Conservation (phyloP, 768 basidiomycete species). For the Termitomyces sp. region DNA sequence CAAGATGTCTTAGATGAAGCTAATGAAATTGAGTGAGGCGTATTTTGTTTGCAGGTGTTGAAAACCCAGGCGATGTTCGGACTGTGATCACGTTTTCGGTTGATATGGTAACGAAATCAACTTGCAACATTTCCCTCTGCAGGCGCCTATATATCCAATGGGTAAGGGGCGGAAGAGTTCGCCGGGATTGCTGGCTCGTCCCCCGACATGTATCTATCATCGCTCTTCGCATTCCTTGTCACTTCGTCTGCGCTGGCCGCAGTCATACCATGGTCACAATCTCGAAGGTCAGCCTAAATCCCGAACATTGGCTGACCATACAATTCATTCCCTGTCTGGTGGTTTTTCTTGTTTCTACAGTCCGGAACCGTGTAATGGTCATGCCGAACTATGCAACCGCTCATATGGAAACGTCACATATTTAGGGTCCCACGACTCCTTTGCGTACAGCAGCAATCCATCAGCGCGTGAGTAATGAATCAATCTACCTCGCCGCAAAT, state of each 20-base stretch:
- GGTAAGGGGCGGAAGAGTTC: neutral
- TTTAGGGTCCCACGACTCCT: slow-evolving; percentile 9
- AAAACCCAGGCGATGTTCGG: no score
- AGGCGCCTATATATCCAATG: neutral
- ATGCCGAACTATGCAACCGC: slow-evolving; percentile 12
- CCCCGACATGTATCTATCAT: neutral
- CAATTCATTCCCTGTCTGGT: neutral
- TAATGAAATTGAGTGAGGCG: no score
- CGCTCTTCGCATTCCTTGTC: neutral
- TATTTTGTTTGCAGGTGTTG: no score
- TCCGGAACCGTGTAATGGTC: slow-evolving; percentile 10
- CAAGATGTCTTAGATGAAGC: no score
- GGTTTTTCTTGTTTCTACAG: neutral
- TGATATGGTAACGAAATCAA: no score
- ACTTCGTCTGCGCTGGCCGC: neutral
- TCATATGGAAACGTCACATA: slow-evolving; percentile 13
- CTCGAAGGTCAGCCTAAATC: neutral
- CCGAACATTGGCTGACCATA: no score
- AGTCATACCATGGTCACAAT: neutral
- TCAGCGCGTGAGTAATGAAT: slow-evolving; percentile 2
- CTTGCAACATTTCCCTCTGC: neutral
- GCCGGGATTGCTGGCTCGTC: neutral
- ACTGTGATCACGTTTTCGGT: neutral
- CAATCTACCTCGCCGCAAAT: neutral
- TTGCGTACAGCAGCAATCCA: slow-evolving; percentile 6